Evolutionary conservation across 192 early-diverging fungal genomes (phyloP).

Genomic region (Backusella psychrophila): DNA sequence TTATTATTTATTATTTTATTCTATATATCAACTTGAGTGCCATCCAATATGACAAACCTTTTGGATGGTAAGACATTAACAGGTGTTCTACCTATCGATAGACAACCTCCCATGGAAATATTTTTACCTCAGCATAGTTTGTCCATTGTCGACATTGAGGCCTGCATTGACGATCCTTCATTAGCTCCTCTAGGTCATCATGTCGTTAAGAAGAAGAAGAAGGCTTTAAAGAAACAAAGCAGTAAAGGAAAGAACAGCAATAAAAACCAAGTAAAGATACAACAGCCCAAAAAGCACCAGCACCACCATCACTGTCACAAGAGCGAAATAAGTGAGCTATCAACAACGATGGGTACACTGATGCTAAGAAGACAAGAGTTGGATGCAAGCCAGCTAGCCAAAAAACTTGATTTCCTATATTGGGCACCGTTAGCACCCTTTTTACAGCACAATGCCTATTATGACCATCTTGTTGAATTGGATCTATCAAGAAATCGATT

Average conservation of each 20-base stretch:
- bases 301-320: neutral
- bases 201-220: conserved; percentile 16
- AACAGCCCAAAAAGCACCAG: neutral
- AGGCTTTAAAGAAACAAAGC: neutral
- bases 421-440: conserved; percentile 30
- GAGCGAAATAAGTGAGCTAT: neutral
- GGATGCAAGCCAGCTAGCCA: conserved; percentile 35
- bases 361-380: conserved; percentile 45
- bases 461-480: conserved; percentile 41
- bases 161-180: conserved; percentile 56
- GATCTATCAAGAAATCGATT: conserved; percentile 56
- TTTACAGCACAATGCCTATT: conserved; percentile 5
- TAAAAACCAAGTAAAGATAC: conserved; percentile 4
- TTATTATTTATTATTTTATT: neutral
- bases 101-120: neutral
- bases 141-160: conserved; percentile 44
- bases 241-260: neutral
- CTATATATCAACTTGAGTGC: neutral
- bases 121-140: neutral
- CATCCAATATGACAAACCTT: conserved; percentile 7
- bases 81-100: conserved; percentile 12
- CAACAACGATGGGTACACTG: neutral
- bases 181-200: conserved; percentile 51
- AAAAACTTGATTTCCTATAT: conserved; percentile 27
- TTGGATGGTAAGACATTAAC: conserved; percentile 16